A percentile compares a stretch with the other conserved stretches of the same genome.
Conservation (phyloP, 2,329 filamentous ascomycete species). For the Penicillium sp. region DNA sequence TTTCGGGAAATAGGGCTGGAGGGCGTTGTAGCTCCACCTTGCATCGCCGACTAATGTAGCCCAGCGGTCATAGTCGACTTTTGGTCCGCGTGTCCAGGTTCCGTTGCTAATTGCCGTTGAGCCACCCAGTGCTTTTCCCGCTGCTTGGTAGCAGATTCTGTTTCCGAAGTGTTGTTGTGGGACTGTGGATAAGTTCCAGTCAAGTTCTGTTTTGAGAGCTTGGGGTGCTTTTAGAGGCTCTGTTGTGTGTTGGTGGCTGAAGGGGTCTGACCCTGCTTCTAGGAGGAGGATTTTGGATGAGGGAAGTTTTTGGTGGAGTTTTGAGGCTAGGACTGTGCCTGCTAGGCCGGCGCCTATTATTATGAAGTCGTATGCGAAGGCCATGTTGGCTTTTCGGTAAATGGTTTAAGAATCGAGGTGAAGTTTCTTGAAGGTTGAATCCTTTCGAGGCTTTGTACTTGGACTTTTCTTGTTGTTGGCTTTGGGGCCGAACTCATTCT, state of each 20-base stretch:
- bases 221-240: too few relatives aligned
- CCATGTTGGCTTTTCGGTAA: not conserved
- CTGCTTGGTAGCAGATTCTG: not conserved
- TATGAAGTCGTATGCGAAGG: conserved; percentile 17
- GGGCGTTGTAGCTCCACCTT: not conserved
- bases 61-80: conserved; percentile 2
- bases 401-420: too few relatives aligned
- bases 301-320: conserved; percentile 23
- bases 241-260: not conserved
- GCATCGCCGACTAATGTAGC: not conserved
- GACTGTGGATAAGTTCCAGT: not conserved
- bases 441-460: too few relatives aligned
- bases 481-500: not conserved
- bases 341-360: conserved; percentile 32
- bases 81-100: not conserved
- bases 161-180: not conserved
- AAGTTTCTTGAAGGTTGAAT: too few relatives aligned
- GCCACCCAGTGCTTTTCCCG: not conserved
- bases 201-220: not conserved
- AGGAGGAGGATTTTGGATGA: conserved; percentile 27
- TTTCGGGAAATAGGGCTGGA: not conserved
- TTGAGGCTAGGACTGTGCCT: conserved; percentile 31
- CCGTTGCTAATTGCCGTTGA: not conserved
- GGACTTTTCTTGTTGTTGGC: not conserved
- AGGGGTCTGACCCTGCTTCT: conserved; percentile 32